These are phyloP conservation scores for Helianthus annuus DNA, from an alignment of 129 eudicot genomes.

Conservation along the genomic window HanXRQr2.0-SUNRISE NC_035433.2:143358733-143359232, in stretches of 20 bases:
- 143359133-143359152: background rate
- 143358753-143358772: conserved; percentile 15
- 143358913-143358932: conserved; percentile 15
- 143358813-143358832: conserved; percentile 26
- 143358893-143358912: conserved; percentile 33
- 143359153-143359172: background rate
- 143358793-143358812: conserved; percentile 29
- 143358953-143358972: background rate
- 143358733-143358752: conserved; percentile 18
- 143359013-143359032: background rate
- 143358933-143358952: background rate
- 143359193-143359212: background rate
- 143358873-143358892: conserved; percentile 39
- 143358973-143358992: background rate
- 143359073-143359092: conserved; percentile 17
- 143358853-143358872: conserved; percentile 23
- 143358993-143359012: background rate
- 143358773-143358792: conserved; percentile 5
- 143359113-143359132: conserved; percentile 13
- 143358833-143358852: conserved; percentile 21
- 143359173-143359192: background rate
- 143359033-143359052: conserved; percentile 4
- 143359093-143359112: conserved; percentile 15
- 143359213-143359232: background rate
- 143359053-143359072: background rate